phyloP scores from a whole-genome alignment of 495 filamentous ascomycete species.

The Penicillium herquei region DNA sequence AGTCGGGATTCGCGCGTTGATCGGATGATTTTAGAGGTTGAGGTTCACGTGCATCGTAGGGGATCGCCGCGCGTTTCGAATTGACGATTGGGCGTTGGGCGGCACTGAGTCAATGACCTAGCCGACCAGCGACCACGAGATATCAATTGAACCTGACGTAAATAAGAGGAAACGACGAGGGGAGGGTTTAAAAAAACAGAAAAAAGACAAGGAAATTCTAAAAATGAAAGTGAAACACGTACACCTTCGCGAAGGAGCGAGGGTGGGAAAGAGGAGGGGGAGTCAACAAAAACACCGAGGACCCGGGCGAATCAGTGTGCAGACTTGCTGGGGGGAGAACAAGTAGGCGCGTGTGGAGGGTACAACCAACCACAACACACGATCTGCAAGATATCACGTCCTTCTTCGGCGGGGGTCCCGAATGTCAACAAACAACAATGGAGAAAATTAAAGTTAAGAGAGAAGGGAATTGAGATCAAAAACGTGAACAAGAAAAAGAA shows the following conservation, averaged over 20 bases:
- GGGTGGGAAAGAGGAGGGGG: conserved; percentile 6
- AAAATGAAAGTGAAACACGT: conserved; percentile 2
- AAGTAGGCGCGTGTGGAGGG: conserved; percentile 17
- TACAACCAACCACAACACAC: conserved; percentile 26
- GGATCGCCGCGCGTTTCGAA: conserved; percentile 3
- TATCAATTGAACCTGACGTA: conserved; percentile 9
- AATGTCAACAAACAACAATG: conserved; percentile 13
- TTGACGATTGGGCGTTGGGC: conserved; percentile 1
- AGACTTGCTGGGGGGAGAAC: conserved; percentile 13
- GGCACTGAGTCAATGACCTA: conserved; percentile 15
- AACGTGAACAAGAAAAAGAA: conserved; percentile 11
- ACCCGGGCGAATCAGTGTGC: conserved; percentile 21
- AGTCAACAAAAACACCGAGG: conserved; percentile 21
- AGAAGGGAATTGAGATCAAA: background rate
- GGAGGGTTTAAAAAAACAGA: conserved; percentile 1
- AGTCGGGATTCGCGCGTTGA: conserved; percentile 19
- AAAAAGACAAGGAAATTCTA: conserved; percentile 3
- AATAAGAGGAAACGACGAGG: conserved; percentile 1
- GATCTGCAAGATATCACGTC: conserved; percentile 16
- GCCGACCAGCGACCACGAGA: conserved; percentile 39
- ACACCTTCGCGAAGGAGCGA: conserved; percentile 17
- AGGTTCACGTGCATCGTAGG: conserved; percentile 38
- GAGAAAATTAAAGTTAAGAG: conserved; percentile 7
- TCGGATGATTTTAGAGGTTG: conserved; percentile 7
- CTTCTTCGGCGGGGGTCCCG: background rate